Base-by-base conservation (phyloP, 331 rosid genomes). In the Saraca asoca region DNA sequence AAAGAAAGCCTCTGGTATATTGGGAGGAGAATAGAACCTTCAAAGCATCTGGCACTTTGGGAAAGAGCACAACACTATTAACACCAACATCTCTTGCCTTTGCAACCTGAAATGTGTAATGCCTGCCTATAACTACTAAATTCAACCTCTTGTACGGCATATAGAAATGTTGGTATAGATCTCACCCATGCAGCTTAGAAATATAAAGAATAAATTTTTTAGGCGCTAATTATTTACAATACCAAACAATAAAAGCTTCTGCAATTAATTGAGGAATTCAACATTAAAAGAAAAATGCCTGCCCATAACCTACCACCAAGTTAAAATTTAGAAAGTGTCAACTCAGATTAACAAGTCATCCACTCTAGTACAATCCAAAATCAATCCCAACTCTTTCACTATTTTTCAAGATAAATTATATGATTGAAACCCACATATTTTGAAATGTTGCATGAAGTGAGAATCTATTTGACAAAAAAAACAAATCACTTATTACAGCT, bases 71-170 rank as follows among this genome's bases (percentile, higher is more conserved):
- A 72, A 88, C 24, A 56, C 92, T 86, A 43, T 94, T 90, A 11
- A 94, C 95, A 59, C 99, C 97, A 55, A 90, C 97, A 75, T 86
- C 96, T 37, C 95, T 79, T 24, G 95, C 99, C 82, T 86, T 88
- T 16, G 88, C 81, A 78, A 94, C 95, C 98, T 93, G 88, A 66
- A 66, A 72, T 59, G 81, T 45, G 74, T 64, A 80, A 77, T 42
- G 66, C 58, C 29, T 39, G 12, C 43, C 2, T 39, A 44, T 33
- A 53, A 49, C 53, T 18, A 31, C 2, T 24, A 70, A 53, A 49
- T 18, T 60, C 35, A 37, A 53, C 51, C 12, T 34, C 46, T 52
- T 56, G 45, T 41, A 20, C 16, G 15, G 29, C 63, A 44, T 29
- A 62, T 34, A 50, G 52, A 51, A 18, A 68, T 52, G 19, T 41